Evolutionary conservation across 2,329 filamentous ascomycete species (phyloP), one percentile per base, ranked within the genome.

Genomic region (Tolypocladium tropicale): DNA sequence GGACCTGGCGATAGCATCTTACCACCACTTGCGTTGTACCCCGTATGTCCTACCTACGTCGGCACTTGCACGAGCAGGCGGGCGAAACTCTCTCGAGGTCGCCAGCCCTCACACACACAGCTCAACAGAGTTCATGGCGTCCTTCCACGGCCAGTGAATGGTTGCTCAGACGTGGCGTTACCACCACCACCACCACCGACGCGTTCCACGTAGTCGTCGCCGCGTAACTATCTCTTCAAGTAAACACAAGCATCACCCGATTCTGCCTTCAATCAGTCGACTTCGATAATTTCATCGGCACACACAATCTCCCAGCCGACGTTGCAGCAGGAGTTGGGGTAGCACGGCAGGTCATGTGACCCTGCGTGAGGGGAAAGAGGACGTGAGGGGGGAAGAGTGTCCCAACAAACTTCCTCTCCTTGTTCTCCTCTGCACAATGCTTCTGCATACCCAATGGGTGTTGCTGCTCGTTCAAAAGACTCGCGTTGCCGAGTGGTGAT

Each of bases 341-440:
- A 58, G 57, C 58, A 61, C 59, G 51, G 53, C 57, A 60, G 60
- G 62, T 69, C 67, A 68, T 65, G 66, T 69, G 67, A 69, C 63
- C 43, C 18, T 7, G 54, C 52, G 58, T 66, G 66, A 68, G 67
- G 67, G 67, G 67, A 67, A 69, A 55, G 53, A n/a, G 57, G 61
- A 62, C 61, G 56, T 34, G 25, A 36, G 48, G 52, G 54, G 58
- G 53, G 54, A 51, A 21, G n/a, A n/a, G 32, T 50, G 25, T 23
- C 25, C 46, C 39, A 46, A 25, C 46, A 28, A 36, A 36, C 23
- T 18, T 30, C 16, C 16, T n/a, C 25, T 37, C 34, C n/a, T 30
- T 21, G 34, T 18, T 41, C 12, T 30, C 52, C 30, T 28, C 46
- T 32, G 46, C 25, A 49, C 46, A 25, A 4, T 12, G 30, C 46